These are phyloP conservation scores for Ligustrum vulgare DNA, from an alignment of 257 asterid species.

Conservation along the genomic window DNA sequence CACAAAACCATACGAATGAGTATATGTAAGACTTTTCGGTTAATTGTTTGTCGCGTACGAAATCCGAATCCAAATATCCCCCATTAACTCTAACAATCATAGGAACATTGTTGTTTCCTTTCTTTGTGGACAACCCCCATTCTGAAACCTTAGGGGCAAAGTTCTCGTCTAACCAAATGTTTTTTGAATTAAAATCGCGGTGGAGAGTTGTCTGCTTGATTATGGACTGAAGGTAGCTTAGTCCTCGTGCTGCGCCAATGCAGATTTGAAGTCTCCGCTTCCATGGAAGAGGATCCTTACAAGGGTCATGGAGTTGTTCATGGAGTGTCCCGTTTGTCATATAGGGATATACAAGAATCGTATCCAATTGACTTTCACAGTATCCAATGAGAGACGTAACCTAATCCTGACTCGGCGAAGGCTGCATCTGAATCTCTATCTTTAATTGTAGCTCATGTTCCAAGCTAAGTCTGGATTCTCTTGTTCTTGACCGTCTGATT, in stretches of 20 bases:
- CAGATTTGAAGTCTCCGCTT: constrained; percentile 65
- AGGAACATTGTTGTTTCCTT: constrained; percentile 25
- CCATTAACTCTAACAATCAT: constrained; percentile 30
- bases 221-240: constrained; percentile 43
- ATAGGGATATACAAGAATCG: constrained; percentile 54
- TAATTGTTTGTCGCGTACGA: constrained; percentile 38
- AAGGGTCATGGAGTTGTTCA: constrained; percentile 56
- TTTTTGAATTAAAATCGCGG: constrained; percentile 47
- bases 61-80: constrained; percentile 55
- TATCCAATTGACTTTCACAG: constrained; percentile 43
- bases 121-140: constrained; percentile 44
- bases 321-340: constrained; percentile 55
- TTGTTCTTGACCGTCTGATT: constrained; percentile 48
- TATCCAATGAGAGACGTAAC: constrained; percentile 53
- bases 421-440: constrained; percentile 39
- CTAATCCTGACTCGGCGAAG: constrained; percentile 36
- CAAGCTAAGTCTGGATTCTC: constrained; percentile 47
- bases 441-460: constrained; percentile 46
- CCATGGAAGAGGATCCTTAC: constrained; percentile 60
- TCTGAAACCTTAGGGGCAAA: constrained; percentile 58
- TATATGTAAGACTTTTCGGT: constrained; percentile 54
- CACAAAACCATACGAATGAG: constrained; percentile 53
- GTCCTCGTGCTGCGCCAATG: constrained; percentile 54
- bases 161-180: constrained; percentile 58
- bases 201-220: constrained; percentile 57